Percentiles rank a stretch among this genome's conserved stretches.
Evolutionary conservation across 768 basidiomycete species (phyloP).

Genomic region (Omphalotus guepiniiformis): DNA sequence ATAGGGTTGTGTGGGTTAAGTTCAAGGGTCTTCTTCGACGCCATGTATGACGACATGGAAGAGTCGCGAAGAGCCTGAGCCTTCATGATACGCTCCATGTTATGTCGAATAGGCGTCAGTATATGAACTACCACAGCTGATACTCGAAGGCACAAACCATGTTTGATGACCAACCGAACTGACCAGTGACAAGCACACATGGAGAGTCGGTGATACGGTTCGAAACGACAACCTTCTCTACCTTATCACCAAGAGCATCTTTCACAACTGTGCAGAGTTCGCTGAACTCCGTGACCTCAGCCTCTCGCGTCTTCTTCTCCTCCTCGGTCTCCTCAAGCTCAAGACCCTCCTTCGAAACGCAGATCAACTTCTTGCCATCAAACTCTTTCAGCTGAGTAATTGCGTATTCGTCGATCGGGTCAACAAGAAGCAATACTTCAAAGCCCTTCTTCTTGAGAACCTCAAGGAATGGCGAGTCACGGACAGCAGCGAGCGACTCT

Average conservation of each 20-base stretch:
- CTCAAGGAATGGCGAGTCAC: slow-evolving; percentile 98
- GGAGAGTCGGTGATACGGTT: slow-evolving; percentile 98
- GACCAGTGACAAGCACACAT: slow-evolving; percentile 95
- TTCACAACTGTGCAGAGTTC: slow-evolving; percentile 94
- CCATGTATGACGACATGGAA: slow-evolving; percentile 99
- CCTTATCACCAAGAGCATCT: slow-evolving; percentile 98
- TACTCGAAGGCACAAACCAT: slow-evolving; percentile 55
- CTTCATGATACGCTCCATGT: slow-evolving; percentile 99
- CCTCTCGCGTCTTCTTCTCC: slow-evolving; percentile 90
- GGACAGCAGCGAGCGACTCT: slow-evolving; percentile 87
- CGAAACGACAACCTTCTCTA: slow-evolving; percentile 97
- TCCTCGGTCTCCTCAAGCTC: slow-evolving; percentile 99
- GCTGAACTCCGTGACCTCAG: slow-evolving; percentile 75
- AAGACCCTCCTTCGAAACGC: slow-evolving; percentile 98
- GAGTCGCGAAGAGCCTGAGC: slow-evolving; percentile 95
- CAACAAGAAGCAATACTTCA: slow-evolving; percentile 94
- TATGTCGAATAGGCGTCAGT: slow-evolving; percentile 21
- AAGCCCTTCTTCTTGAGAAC: slow-evolving; percentile 99
- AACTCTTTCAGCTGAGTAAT: slow-evolving; percentile 99
- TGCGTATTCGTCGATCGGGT: slow-evolving; percentile 99
- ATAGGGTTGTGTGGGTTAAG: slow-evolving; percentile 90
- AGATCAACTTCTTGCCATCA: slow-evolving; percentile 94
- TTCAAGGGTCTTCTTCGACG: slow-evolving; percentile 96
- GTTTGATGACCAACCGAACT: slow-evolving; percentile 99
- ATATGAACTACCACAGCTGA: neutral